phyloP scores from a whole-genome alignment of 345 rosid genomes.

The Kandelia obovata region DNA sequence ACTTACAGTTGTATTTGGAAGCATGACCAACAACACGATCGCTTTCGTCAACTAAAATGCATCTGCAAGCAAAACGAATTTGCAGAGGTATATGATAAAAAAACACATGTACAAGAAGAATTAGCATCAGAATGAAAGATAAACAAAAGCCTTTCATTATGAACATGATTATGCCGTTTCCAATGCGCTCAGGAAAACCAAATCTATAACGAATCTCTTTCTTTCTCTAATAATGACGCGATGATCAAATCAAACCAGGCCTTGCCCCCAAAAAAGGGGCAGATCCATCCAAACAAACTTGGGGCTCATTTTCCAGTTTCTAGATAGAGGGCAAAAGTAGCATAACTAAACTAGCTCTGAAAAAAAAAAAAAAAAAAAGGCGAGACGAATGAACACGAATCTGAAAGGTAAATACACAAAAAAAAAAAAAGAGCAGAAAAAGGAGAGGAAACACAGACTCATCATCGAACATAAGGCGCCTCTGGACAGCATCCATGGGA shows the following conservation, averaged over 20 bases:
- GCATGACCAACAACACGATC: slow-evolving; percentile 81
- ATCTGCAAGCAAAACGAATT: slow-evolving; percentile 46
- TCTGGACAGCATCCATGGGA: slow-evolving; percentile 62
- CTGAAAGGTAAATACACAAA: neutral
- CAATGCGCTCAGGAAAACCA: too few species aligned
- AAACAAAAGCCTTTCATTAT: too few species aligned
- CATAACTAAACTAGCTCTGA: neutral
- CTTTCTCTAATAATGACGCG: too few species aligned
- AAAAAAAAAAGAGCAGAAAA: neutral
- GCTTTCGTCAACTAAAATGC: slow-evolving; percentile 87
- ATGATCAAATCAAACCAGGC: too few species aligned
- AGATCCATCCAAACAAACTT: too few species aligned
- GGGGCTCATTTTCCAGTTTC: too few species aligned
- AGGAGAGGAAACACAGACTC: slow-evolving; percentile 44
- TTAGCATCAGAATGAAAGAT: too few species aligned
- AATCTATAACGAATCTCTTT: too few species aligned
- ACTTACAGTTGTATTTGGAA: slow-evolving; percentile 83
- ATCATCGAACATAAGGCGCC: slow-evolving; percentile 98
- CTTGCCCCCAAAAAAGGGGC: too few species aligned
- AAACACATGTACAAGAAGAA: neutral
- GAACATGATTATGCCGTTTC: too few species aligned
- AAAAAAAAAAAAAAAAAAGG: neutral
- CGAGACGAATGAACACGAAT: too few species aligned
- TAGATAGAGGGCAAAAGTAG: neutral
- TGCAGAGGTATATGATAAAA: neutral